Evolutionary conservation across 345 rosid genomes (phyloP), one percentile per base, ranked within the genome.

Genomic region (Sisymbrium irio): DNA sequence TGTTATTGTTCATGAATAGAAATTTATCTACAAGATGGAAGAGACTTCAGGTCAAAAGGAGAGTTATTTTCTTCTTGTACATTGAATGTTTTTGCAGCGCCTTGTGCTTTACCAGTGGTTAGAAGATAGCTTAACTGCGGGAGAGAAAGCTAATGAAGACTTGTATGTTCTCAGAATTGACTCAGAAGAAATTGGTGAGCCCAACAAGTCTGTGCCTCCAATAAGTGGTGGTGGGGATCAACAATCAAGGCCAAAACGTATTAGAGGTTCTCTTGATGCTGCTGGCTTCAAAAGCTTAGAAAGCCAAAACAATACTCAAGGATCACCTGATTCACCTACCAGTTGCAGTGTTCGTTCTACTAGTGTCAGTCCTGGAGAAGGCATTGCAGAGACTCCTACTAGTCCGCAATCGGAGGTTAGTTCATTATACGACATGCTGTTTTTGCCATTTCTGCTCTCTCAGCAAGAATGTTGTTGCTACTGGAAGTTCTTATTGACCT

Each of bases 41-140:
- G 33, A 58, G 18, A 6, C 11, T 35, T 65, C 58, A n/a, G 7
- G n/a, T 35, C 17, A 36, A 12, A 33, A 60, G 12, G 17, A 60
- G 11, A 37, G 17, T 62, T 42, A 41, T 14, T 41, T 7, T 20
- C 7, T 27, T 19, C 3, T 7, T 61, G 7, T 64, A 30, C 7
- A 17, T 58, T 62, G 30, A 46, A n/a, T 71, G 40, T 62, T 72
- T 55, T 72, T 73, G 79, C 83, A 92, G 99, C 76, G 77, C 55
- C 81, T 90, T 75, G 77, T 92, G 15, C 65, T 30, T 55, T 95
- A 86, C 68, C 94, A 83, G 71, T 92, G 98, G 99, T 77, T 95
- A 73, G 96, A 92, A 81, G 94, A 88, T 61, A 88, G 96, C 60
- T 69, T 92, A 81, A 87, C 83, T 65, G 15, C 74, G 27, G 97